These are phyloP conservation scores for Lenzites betulinus DNA, from an alignment of 768 basidiomycete species.

Conservation along the genomic window DNA sequence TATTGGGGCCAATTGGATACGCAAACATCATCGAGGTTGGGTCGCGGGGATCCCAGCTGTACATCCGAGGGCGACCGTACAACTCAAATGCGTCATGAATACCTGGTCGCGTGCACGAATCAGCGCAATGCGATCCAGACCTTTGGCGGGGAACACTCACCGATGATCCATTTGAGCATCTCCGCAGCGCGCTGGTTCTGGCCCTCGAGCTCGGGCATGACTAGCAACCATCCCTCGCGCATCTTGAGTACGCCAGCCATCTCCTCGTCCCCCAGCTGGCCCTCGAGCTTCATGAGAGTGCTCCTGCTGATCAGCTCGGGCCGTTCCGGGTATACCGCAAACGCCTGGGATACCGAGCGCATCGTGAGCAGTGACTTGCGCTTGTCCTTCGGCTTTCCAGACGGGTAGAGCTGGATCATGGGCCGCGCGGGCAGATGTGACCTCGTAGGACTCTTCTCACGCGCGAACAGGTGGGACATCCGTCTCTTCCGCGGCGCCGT, in stretches of 20 bases:
- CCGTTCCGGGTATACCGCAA: conserved; percentile 95
- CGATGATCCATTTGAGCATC: conserved; percentile 90
- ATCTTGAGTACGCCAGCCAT: conserved; percentile 65
- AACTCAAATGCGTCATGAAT: conserved; percentile 86
- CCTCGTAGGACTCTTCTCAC: conserved; percentile 40
- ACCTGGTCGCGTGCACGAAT: conserved; percentile 40
- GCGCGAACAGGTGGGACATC: conserved; percentile 69
- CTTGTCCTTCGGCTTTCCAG: conserved; percentile 71
- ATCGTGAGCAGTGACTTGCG: conserved; percentile 74
- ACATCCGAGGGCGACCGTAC: conserved; percentile 84
- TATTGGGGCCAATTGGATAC: conserved; percentile 84
- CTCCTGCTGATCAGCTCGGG: conserved; percentile 87
- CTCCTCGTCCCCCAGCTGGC: conserved; percentile 75
- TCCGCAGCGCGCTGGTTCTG: conserved; percentile 67
- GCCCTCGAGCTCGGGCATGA: conserved; percentile 86
- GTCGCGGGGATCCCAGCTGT: conserved; percentile 90
- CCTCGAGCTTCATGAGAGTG: conserved; percentile 92
- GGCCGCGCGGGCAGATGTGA: conserved; percentile 35
- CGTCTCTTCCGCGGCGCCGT: conserved; percentile 45
- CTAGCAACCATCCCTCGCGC: conserved; percentile 81
- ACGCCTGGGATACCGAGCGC: conserved; percentile 75
- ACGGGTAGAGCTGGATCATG: conserved; percentile 58
- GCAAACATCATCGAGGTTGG: conserved; percentile 87
- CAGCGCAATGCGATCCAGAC: not conserved
- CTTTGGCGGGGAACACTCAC: conserved; percentile 42